Evolutionary conservation across 1,284 basidiomycete species (phyloP).

Genomic region (Moesziomyces sp.): DNA sequence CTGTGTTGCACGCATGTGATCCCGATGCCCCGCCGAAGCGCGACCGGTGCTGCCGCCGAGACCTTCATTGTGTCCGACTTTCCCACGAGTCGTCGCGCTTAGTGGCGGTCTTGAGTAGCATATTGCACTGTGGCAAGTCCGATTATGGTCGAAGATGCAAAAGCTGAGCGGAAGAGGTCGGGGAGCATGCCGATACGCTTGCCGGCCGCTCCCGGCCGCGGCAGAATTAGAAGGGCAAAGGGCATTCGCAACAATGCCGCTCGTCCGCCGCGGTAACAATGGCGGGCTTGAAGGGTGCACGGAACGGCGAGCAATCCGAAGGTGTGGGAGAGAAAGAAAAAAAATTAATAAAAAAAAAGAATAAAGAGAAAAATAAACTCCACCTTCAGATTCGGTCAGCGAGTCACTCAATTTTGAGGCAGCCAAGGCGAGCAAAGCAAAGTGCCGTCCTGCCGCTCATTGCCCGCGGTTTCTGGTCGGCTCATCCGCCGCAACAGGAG

Average conservation of each 20-base stretch:
- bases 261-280: too few relatives aligned
- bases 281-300: too few relatives aligned
- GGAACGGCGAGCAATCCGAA: too few relatives aligned
- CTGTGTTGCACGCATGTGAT: neutral
- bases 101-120: too few relatives aligned
- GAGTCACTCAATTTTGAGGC: neutral
- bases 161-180: too few relatives aligned
- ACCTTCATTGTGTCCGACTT: neutral
- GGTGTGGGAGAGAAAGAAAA: neutral
- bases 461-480: neutral
- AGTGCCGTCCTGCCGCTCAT: neutral
- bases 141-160: too few relatives aligned
- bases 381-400: neutral
- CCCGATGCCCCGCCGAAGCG: conserved; percentile 11
- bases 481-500: neutral
- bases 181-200: too few relatives aligned
- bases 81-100: too few relatives aligned
- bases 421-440: neutral
- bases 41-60: conserved; percentile 3
- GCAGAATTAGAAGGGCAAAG: too few relatives aligned
- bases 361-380: neutral
- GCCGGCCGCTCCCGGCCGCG: too few relatives aligned
- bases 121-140: too few relatives aligned
- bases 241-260: too few relatives aligned
- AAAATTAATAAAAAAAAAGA: neutral